Conservation (phyloP, 345 rosid species). For the Dipteronia dyeriana region DNA sequence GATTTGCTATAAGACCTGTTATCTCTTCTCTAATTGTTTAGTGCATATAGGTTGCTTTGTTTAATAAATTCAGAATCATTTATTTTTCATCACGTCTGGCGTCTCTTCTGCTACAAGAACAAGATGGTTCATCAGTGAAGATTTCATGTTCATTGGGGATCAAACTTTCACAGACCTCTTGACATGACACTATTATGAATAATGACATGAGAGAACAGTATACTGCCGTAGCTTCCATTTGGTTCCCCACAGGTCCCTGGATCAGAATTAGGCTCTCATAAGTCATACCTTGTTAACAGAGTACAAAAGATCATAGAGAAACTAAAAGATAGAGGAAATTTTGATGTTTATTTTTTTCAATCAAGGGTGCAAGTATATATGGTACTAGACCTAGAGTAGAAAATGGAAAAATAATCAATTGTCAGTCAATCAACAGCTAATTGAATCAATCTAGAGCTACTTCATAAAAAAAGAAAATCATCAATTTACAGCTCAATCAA, state of each 20-base stretch:
- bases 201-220: conserved; percentile 1
- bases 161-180: background rate
- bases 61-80: background rate
- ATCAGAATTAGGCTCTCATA: no score
- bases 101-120: background rate
- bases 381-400: no score
- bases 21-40: background rate
- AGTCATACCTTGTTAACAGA: no score
- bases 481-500: no score
- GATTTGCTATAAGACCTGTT: background rate
- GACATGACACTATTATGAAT: background rate
- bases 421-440: no score
- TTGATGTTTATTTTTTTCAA: no score
- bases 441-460: no score
- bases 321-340: no score
- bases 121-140: background rate
- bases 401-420: no score
- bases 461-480: no score
- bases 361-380: no score
- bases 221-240: background rate
- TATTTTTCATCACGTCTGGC: background rate
- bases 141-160: background rate
- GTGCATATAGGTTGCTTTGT: background rate
- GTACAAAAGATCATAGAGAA: no score
- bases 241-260: background rate